Evolutionary conservation across 208 protist species (phyloP), one percentile per base, ranked within the genome.

Genomic region (Wallacemonas sp.): DNA sequence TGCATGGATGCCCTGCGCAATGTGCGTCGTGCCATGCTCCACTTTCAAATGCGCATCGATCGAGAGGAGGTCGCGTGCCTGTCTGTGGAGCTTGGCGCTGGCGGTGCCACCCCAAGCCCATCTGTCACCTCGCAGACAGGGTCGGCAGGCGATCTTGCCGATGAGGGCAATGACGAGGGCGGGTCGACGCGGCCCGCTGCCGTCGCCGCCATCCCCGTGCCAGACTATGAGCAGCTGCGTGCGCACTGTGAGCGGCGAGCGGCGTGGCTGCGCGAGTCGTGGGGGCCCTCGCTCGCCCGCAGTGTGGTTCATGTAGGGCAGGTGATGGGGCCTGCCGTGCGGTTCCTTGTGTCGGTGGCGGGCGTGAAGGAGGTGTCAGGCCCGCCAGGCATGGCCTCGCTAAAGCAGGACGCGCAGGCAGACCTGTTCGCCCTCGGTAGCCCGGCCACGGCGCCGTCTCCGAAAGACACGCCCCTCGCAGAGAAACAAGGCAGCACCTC

Each of bases 1-100:
- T 86, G 77, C 42, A 68, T 89, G 27, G 80, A 95, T 66, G 74
- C 80, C 27, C 70, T 92, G 34, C 77, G 79, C 62, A 84, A 92
- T 59, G 76, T 82, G 19, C 78, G 84, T n/a, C 79, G 78, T 21
- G 76, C 74, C 33, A 73, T 82, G 21, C 14, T 80, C 27, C 64
- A 79, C 44, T 86, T 95, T 65, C 62, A 82, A 26, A 62, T 68
- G 15, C 65, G 62, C 26, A 33, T 91, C 17, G 65, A 77, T 5
- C 47, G 58, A n/a, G 66, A 60, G 28, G 78, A 84, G 33, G 9
- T 64, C 54, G 39, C 33, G 55, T 17, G 26, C 19, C 38, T 67
- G 17, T 26, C 51, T 4, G 34, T 17, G 21, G 66, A 58, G 31
- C 51, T 58, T 38, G 15, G 51, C 38, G 28, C 33, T 17, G 1